phyloP scores from a whole-genome alignment of 2,329 filamentous ascomycete species.

The Botrytis elliptica region DNA sequence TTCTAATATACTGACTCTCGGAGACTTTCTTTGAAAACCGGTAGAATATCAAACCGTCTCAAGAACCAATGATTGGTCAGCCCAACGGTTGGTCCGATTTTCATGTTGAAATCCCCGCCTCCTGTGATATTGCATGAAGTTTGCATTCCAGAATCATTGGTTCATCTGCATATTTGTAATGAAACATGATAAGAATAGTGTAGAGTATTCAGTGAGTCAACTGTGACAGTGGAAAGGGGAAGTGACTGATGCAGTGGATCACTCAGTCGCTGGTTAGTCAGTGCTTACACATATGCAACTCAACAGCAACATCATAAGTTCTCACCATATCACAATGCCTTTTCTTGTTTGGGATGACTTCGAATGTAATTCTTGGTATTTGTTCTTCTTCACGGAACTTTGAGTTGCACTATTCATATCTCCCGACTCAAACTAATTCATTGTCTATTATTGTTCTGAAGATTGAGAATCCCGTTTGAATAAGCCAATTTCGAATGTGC shows the following conservation, averaged over 20 bases:
- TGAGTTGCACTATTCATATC: background rate
- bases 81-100: background rate
- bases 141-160: fast-evolving
- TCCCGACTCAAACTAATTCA: background rate
- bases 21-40: background rate
- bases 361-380: background rate
- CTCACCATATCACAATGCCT: background rate
- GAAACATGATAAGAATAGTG: background rate
- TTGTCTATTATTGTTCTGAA: fast-evolving
- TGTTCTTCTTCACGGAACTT: background rate
- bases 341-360: background rate
- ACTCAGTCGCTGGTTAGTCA: background rate
- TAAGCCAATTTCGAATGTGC: background rate
- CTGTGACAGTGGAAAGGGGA: background rate
- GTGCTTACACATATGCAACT: background rate
- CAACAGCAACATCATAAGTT: background rate
- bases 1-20: background rate
- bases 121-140: background rate
- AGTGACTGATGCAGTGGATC: background rate
- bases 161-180: background rate
- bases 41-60: background rate
- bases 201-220: background rate
- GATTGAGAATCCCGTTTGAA: background rate
- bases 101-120: background rate
- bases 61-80: background rate